Base-by-base conservation (phyloP, 441 rosid species). In the Gossypium davidsonii region DNA sequence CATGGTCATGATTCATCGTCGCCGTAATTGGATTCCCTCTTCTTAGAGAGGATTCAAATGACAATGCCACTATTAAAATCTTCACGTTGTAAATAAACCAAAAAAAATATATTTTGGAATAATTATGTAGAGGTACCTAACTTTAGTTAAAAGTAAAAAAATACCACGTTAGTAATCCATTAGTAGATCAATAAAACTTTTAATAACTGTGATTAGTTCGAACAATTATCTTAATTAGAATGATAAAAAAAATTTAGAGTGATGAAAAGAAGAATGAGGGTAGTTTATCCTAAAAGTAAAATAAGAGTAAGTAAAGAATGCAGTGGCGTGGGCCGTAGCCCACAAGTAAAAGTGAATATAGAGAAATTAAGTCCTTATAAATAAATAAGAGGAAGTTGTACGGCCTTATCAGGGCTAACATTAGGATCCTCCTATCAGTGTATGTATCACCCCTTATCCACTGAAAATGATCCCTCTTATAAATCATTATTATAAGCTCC, bases 141-240 rank as follows among this genome's bases (percentile, higher is more conserved):
- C 1, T 28, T 31, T 4, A 31, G 34, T 31, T 31, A 4, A 31
- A 31, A 31, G 34, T 31, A 31, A 31, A 31, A 28, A 31, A 31
- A 4, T 4, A 28, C 0, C 0, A 31, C 1, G 0, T 4, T 6
- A 31, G 6, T 0, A 0, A 31, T 4, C 6, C 5, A 0, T 4
- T 31, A 31, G 6, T 4, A 5, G 1, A 31, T 31, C 1, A 31
- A 31, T 0, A 5, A 0, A 31, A 31, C 6, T 1, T 31, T 31
- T 4, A 31, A 31, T 0, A 1, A 28, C 0, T 4, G 1, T 28
- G 0, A 4, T 4, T 0, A 31, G 1, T 31, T 31, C 6, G 6
- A 31, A 0, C 1, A 4, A 31, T 31, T 31, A 31, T 4, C 1
- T 31, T 31, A 31, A 31, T 4, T 1, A 31, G 6, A 31, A 6